A percentile compares a stretch with the other conserved stretches of the same genome.
Evolutionary conservation across 2,329 filamentous ascomycete genomes (phyloP).

Genomic region (Purpureocillium lavendulum): DNA sequence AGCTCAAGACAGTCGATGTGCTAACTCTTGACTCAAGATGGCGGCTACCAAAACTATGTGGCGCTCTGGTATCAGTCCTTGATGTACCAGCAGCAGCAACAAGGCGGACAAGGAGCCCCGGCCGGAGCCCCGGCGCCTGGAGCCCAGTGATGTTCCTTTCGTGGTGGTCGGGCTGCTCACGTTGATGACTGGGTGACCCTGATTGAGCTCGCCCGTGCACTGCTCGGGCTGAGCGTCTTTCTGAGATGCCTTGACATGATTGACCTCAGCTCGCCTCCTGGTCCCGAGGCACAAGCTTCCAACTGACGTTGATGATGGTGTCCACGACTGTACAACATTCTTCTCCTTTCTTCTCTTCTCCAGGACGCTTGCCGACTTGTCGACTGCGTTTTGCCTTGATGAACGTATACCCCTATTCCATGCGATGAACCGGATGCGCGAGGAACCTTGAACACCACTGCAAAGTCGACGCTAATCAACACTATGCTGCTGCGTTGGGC

Average conservation of each 20-base stretch:
- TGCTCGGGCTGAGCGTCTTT: conserved; percentile 6
- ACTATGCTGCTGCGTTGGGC: no score
- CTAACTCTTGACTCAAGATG: conserved; percentile 41
- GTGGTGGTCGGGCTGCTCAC: conserved; percentile 8
- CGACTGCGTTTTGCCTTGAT: conserved; percentile 9
- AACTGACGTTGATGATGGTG: conserved; percentile 18
- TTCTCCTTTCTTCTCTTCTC: conserved; percentile 8
- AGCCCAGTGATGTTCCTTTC: conserved; percentile 24
- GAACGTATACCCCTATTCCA: conserved; percentile 9
- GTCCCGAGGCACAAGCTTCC: conserved; percentile 14
- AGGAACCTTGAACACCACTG: not conserved
- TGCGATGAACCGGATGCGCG: conserved; percentile 1
- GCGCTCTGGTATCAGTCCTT: conserved; percentile 72
- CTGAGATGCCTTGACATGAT: conserved; percentile 25
- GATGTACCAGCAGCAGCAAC: conserved; percentile 33
- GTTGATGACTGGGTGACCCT: conserved; percentile 24
- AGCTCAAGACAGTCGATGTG: not conserved
- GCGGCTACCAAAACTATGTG: conserved; percentile 74
- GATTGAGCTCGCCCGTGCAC: conserved; percentile 16
- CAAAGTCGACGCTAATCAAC: not conserved
- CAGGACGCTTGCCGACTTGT: conserved; percentile 3
- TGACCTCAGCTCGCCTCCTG: conserved; percentile 16
- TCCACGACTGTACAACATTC: conserved; percentile 22
- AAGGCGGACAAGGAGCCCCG: conserved; percentile 27
- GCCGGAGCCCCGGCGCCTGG: conserved; percentile 26